Percentiles rank a stretch among this genome's conserved stretches.
Conservation (phyloP, 345 rosid genomes). For the Conringia planisiliqua region DNA sequence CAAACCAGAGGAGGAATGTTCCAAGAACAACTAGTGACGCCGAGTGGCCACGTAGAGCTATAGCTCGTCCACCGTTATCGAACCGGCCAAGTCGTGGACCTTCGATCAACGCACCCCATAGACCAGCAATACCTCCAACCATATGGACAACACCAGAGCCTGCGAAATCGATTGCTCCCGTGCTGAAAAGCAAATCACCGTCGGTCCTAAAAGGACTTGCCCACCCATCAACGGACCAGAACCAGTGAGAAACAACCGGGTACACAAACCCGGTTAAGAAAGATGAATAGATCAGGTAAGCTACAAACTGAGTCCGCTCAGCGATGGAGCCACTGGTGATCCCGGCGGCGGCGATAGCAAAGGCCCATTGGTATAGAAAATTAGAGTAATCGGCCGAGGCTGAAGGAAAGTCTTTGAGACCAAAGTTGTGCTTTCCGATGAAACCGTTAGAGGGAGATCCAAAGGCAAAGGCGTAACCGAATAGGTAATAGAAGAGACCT, state of each 20-base stretch:
- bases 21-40: conserved; percentile 36
- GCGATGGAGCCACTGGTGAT: conserved; percentile 63
- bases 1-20: conserved; percentile 35
- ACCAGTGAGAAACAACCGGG: conserved; percentile 44
- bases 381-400: conserved; percentile 20
- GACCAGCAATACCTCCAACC: conserved; percentile 62
- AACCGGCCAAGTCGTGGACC: conserved; percentile 36
- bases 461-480: conserved; percentile 41
- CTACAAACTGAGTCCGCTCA: conserved; percentile 84
- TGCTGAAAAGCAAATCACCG: conserved; percentile 33
- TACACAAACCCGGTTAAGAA: conserved; percentile 48
- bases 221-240: conserved; percentile 48
- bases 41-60: conserved; percentile 34
- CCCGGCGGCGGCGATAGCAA: conserved; percentile 51
- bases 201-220: conserved; percentile 36
- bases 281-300: conserved; percentile 47
- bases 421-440: conserved; percentile 37
- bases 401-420: conserved; percentile 30
- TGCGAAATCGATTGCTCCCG: conserved; percentile 46
- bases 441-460: conserved; percentile 43
- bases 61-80: conserved; percentile 25
- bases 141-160: conserved; percentile 45
- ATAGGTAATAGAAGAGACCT: conserved; percentile 38
- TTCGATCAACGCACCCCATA: conserved; percentile 36
- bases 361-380: conserved; percentile 46